Conservation (phyloP, 176 grass and related monocot species). For the Aegilops longissima region DNA sequence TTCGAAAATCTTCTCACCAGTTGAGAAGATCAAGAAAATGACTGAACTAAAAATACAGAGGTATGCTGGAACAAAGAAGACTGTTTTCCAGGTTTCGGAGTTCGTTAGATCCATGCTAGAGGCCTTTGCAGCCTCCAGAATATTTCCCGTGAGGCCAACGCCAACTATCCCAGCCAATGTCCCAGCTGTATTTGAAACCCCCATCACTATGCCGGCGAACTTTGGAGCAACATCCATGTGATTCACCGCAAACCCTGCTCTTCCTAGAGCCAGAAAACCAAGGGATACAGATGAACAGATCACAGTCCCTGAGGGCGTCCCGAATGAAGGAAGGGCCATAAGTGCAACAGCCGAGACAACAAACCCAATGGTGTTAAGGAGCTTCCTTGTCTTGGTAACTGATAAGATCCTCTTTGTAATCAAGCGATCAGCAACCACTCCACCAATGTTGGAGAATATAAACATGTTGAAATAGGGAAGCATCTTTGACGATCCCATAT, state of each 20-base stretch:
- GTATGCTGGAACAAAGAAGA: conserved; percentile 8
- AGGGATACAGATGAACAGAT: conserved; percentile 1
- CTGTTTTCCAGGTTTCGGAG: background rate
- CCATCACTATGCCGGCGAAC: conserved; percentile 10
- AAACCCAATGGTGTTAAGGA: conserved; percentile 10
- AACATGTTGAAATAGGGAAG: conserved; percentile 19
- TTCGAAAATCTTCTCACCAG: conserved; percentile 8
- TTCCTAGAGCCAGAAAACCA: conserved; percentile 18
- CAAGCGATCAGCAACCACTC: conserved; percentile 3
- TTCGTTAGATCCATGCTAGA: conserved; percentile 7
- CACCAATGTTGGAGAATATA: conserved; percentile 23
- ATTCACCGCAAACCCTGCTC: conserved; percentile 11
- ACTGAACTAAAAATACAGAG: conserved; percentile 23
- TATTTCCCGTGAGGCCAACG: conserved; percentile 1
- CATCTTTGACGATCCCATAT: conserved; percentile 21
- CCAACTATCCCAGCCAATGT: conserved; percentile 20
- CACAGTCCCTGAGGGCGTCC: conserved; percentile 10
- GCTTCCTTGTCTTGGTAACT: conserved; percentile 5
- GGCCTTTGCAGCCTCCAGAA: conserved; percentile 16
- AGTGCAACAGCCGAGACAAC: conserved; percentile 9
- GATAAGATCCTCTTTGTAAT: conserved; percentile 12
- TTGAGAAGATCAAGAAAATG: conserved; percentile 22
- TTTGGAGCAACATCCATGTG: conserved; percentile 18
- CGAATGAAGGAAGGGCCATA: conserved; percentile 11
- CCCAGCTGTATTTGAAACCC: conserved; percentile 20